Percentiles rank a stretch among this genome's conserved stretches.
Evolutionary conservation across 495 filamentous ascomycete genomes (phyloP).

Genomic region (Xylaria nigripes): DNA sequence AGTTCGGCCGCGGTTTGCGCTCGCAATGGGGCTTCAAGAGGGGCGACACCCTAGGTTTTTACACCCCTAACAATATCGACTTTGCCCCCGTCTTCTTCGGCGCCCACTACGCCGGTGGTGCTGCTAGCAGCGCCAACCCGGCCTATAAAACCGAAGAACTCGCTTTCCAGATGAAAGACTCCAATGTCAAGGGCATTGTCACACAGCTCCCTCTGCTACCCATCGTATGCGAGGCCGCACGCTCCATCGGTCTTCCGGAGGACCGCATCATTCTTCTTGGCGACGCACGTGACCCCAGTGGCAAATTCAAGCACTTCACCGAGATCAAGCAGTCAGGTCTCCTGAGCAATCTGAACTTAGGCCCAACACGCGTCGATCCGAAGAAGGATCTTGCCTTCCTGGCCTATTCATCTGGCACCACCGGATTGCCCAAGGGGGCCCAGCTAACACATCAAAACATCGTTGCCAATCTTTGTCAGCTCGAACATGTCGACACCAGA

Average conservation of each 20-base stretch:
- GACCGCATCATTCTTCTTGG: slow-evolving; percentile 71
- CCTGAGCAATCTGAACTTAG: slow-evolving; percentile 21
- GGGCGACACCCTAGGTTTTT: slow-evolving; percentile 66
- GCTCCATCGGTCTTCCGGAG: slow-evolving; percentile 55
- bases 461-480: slow-evolving; percentile 53
- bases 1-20: slow-evolving; percentile 75
- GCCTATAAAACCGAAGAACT: slow-evolving; percentile 80
- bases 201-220: slow-evolving; percentile 57
- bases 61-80: slow-evolving; percentile 69
- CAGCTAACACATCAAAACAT: slow-evolving; percentile 80
- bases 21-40: slow-evolving; percentile 66
- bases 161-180: slow-evolving; percentile 78
- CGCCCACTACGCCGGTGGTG: slow-evolving; percentile 73
- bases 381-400: slow-evolving; percentile 57
- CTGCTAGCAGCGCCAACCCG: slow-evolving; percentile 78
- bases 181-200: slow-evolving; percentile 64
- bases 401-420: slow-evolving; percentile 85
- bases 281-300: slow-evolving; percentile 54
- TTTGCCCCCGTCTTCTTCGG: slow-evolving; percentile 67
- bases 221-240: slow-evolving; percentile 57
- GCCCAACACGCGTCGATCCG: slow-evolving; percentile 38
- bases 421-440: slow-evolving; percentile 88
- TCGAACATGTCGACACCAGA: slow-evolving; percentile 44
- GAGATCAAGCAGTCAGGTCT: slow-evolving; percentile 55
- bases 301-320: slow-evolving; percentile 65